These are phyloP conservation scores for Globisporangium emineosum DNA, from an alignment of 352 stramenopile genomes.

Conservation along the genomic window DNA sequence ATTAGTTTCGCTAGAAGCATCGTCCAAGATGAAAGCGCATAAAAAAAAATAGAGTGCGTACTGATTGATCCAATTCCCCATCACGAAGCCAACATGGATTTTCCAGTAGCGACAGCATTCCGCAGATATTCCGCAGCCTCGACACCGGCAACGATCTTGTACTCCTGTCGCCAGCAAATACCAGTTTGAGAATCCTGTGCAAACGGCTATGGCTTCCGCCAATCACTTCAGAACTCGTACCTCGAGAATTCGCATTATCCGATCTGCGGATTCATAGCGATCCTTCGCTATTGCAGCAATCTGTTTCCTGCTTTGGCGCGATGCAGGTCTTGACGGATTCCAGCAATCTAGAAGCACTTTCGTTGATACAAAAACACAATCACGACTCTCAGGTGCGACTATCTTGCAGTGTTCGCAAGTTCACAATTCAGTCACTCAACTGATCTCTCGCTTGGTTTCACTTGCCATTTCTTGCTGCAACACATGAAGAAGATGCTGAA, in stretches of 20 bases:
- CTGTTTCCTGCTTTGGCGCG: conserved; percentile 31
- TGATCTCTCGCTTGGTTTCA: conserved; percentile 57
- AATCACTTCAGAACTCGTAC: conserved; percentile 17
- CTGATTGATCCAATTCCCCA: neutral
- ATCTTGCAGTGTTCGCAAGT: neutral
- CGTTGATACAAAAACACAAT: neutral
- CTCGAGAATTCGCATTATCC: conserved; percentile 79
- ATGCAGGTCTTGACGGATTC: conserved; percentile 18
- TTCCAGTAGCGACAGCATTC: conserved; percentile 27
- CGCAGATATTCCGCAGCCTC: conserved; percentile 38
- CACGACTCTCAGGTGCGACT: conserved; percentile 1
- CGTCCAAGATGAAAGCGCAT: conserved; percentile 11
- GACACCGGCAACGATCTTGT: conserved; percentile 37
- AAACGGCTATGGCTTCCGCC: neutral
- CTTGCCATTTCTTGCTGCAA: conserved; percentile 57
- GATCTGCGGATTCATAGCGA: conserved; percentile 62
- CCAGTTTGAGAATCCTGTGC: neutral
- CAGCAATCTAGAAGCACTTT: conserved; percentile 25
- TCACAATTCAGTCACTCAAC: conserved; percentile 20
- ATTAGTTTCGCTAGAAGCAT: conserved; percentile 18
- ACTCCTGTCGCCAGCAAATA: conserved; percentile 27
- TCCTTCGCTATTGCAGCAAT: conserved; percentile 46
- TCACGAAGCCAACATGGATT: conserved; percentile 15
- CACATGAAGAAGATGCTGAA: conserved; percentile 48
- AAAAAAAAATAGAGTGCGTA: conserved; percentile 11